Evolutionary conservation across 257 asterid genomes (phyloP), one percentile per base, ranked within the genome.

Genomic region (Forsythia viridissima): DNA sequence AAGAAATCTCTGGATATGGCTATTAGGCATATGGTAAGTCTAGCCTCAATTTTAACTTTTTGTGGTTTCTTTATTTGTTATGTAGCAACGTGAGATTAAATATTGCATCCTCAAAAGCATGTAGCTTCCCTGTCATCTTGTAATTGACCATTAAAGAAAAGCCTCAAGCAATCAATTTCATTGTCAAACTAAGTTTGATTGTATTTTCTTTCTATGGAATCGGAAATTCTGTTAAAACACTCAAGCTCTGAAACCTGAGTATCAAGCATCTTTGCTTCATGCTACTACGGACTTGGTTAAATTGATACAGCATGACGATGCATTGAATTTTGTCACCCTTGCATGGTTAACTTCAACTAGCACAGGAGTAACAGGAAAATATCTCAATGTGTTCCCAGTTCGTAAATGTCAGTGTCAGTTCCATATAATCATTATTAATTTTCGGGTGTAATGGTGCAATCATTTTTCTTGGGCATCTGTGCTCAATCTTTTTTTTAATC

Each of bases 1-100:
- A 95, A 92, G 90, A 95, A 91, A 85, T 92, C 99, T 39, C 91
- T 93, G 82, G 99, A 95, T 82, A 89, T 93, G 97, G 96, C 98
- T 61, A 92, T 93, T 78, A 90, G 90, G 82, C 97, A 96, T 84
- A 93, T 93, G 99, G 99, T 96, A 91, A 63, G 70, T 63, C 38
- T 24, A 24, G 40, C 34, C 70, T 76, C 81, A 75, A 76, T 77
- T 78, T 80, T 46, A 72, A 70, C 61, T 73, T 79, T 57, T 40
- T 10, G 70, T 4, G 18, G 16, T 63, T 30, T n/a, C 40, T 21
- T 63, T 63, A n/a, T 21, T 11, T 21, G 16, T 63, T 21, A 63
- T 24, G 24, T 43, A 36, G 24, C 12, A 63, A 18, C 41, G 21
- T 10, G 8, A 68, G 68, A 24, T 70, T 51, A 73, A 57, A 67